These are phyloP conservation scores for Desmodesmus armatus DNA, from an alignment of 139 green algal species.

Conservation along the genomic window DNA sequence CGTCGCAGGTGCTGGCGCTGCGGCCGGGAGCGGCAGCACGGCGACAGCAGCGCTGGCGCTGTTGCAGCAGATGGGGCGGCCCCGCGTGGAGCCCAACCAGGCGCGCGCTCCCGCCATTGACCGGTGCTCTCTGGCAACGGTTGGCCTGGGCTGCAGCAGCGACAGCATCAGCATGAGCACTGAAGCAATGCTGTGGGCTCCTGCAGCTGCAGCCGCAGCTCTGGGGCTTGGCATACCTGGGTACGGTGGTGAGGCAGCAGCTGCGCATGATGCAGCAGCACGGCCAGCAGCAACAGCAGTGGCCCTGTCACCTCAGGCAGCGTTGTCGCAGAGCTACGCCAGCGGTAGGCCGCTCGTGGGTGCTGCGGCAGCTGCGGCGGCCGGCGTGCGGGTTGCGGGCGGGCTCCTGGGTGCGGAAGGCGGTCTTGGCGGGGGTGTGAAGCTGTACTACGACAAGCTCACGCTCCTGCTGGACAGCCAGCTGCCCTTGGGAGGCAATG, in stretches of 20 bases:
- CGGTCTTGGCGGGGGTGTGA: not conserved
- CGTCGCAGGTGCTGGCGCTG: not conserved
- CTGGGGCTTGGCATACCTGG: no score
- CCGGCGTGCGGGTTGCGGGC: not conserved
- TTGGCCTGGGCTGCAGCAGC: not conserved
- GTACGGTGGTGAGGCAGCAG: no score
- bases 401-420: not conserved
- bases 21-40: not conserved
- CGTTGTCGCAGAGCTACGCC: not conserved
- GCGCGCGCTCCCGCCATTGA: not conserved
- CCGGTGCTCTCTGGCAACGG: not conserved
- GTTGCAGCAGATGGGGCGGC: conserved; percentile 15
- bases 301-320: not conserved
- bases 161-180: not conserved
- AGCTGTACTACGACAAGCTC: conserved; percentile 41
- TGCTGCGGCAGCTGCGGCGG: conserved; percentile 17
- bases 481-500: conserved; percentile 40
- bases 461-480: conserved; percentile 38
- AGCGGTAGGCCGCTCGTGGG: not conserved
- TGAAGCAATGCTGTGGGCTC: not conserved
- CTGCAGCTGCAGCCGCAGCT: not conserved
- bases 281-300: not conserved
- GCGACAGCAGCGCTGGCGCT: conserved; percentile 8
- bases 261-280: not conserved
- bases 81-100: not conserved